phyloP scores from a whole-genome alignment of 73 alveolate species.

The Symbiodinium pilosum region DNA sequence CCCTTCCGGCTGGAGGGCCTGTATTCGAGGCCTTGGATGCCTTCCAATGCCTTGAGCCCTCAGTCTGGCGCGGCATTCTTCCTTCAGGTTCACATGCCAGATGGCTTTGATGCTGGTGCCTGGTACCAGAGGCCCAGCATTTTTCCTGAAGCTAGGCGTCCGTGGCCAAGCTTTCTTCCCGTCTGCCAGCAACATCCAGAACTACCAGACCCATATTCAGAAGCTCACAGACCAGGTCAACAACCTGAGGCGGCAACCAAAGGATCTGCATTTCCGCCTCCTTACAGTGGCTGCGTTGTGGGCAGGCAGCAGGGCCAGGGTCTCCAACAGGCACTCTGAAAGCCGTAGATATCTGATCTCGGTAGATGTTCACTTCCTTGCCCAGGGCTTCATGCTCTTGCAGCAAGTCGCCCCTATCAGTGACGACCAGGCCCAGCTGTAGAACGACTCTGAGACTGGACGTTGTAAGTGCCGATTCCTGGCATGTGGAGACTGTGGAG shows the following conservation, averaged over 20 bases:
- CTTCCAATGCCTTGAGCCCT: neutral
- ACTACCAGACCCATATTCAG: conserved; percentile 87
- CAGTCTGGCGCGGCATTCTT: neutral
- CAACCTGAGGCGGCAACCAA: conserved; percentile 17
- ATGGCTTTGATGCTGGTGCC: conserved; percentile 67
- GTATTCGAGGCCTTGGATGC: conserved; percentile 24
- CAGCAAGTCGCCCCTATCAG: conserved; percentile 76
- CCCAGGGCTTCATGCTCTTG: conserved; percentile 65
- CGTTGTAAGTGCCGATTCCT: neutral
- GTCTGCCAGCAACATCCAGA: conserved; percentile 44
- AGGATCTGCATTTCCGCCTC: neutral
- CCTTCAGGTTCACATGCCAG: conserved; percentile 31
- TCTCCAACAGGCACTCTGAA: conserved; percentile 14
- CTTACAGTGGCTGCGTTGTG: too few species aligned
- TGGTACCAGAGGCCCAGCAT: neutral
- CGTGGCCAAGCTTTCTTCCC: neutral
- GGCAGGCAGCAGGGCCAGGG: conserved; percentile 68
- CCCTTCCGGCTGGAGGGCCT: conserved; percentile 58
- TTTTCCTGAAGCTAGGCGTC: neutral
- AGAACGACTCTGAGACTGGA: neutral
- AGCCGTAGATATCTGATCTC: neutral
- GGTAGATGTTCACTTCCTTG: neutral
- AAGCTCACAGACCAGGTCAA: conserved; percentile 59
- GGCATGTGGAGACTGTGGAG: too few species aligned
- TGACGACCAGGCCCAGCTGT: conserved; percentile 61